Percentiles rank a stretch among this genome's conserved stretches.
Conservation (phyloP, 345 rosid species). For the Triadica sebifera region DNA sequence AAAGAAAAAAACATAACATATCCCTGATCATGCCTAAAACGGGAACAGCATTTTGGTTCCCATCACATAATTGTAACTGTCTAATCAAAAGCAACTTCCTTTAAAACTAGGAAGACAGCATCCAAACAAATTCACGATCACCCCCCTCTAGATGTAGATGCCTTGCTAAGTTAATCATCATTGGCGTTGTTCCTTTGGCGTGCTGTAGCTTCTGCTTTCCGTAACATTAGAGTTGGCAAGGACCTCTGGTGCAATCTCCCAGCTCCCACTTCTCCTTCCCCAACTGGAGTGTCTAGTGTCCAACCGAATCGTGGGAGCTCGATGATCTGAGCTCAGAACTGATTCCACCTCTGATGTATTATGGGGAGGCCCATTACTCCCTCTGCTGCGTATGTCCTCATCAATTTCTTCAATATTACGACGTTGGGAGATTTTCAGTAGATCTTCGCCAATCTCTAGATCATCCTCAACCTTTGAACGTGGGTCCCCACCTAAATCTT, state of each 20-base stretch:
- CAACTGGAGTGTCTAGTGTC: constrained; percentile 73
- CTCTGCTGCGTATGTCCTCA: constrained; percentile 61
- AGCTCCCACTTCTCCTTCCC: constrained; percentile 82
- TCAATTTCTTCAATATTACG: constrained; percentile 65
- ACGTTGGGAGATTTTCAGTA: constrained; percentile 85
- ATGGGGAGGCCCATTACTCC: constrained; percentile 61
- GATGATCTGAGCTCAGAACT: constrained; percentile 47
- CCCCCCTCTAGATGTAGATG: not conserved
- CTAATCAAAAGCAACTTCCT: constrained; percentile 18
- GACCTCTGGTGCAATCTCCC: constrained; percentile 64
- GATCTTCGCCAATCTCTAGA: constrained; percentile 82
- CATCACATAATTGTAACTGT: constrained; percentile 8
- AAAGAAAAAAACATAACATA: constrained; percentile 4
- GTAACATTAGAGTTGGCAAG: constrained; percentile 47
- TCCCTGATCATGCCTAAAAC: constrained; percentile 10
- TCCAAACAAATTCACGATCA: constrained; percentile 10
- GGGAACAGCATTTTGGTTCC: constrained; percentile 24
- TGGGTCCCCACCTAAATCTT: constrained; percentile 49
- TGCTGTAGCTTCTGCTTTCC: constrained; percentile 49
- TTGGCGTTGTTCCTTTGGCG: constrained; percentile 44
- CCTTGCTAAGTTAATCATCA: constrained; percentile 22
- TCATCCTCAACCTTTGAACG: constrained; percentile 93
- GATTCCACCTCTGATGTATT: constrained; percentile 50
- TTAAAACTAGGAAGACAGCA: constrained; percentile 19
- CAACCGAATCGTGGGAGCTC: constrained; percentile 63